Percentiles rank a stretch among this genome's conserved stretches.
phyloP scores from a whole-genome alignment of 2,329 filamentous ascomycete genomes.

The Colletotrichum sp. region DNA sequence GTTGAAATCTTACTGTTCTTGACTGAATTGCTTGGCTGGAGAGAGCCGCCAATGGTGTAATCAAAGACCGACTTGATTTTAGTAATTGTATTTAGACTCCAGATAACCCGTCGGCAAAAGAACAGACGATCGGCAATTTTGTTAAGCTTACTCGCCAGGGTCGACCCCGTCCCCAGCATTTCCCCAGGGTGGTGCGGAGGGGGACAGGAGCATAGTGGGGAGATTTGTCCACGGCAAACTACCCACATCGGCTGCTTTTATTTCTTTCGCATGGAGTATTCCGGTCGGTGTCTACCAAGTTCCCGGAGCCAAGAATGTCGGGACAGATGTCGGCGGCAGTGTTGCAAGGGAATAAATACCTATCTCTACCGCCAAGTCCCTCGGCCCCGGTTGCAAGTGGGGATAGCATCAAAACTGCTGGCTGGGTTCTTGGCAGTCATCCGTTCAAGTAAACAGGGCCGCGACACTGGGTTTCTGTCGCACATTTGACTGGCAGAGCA shows the following conservation, averaged over 20 bases:
- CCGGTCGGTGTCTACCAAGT: neutral
- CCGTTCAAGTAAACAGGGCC: neutral
- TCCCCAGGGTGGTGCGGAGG: neutral
- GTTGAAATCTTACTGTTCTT: neutral
- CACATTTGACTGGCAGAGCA: neutral
- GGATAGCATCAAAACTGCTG: neutral
- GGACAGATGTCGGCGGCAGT: neutral
- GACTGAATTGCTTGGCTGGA: neutral
- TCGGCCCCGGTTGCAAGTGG: neutral
- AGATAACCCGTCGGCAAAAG: constrained; percentile 9
- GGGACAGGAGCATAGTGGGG: neutral
- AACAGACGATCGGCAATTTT: neutral
- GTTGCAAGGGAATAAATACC: neutral
- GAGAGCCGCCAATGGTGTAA: neutral
- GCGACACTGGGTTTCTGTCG: neutral
- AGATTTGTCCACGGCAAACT: neutral
- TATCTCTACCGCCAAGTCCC: constrained; percentile 3
- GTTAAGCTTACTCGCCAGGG: constrained; percentile 5
- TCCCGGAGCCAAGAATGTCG: neutral
- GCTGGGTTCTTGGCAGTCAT: neutral
- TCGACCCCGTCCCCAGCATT: neutral
- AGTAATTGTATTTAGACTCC: neutral
- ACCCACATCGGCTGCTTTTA: neutral
- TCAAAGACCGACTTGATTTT: neutral
- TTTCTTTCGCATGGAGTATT: neutral